Evolutionary conservation across 225 moss, liverwort and hornwort genomes (phyloP), one percentile per base, ranked within the genome.

Genomic region (Sphagnum contortum): DNA sequence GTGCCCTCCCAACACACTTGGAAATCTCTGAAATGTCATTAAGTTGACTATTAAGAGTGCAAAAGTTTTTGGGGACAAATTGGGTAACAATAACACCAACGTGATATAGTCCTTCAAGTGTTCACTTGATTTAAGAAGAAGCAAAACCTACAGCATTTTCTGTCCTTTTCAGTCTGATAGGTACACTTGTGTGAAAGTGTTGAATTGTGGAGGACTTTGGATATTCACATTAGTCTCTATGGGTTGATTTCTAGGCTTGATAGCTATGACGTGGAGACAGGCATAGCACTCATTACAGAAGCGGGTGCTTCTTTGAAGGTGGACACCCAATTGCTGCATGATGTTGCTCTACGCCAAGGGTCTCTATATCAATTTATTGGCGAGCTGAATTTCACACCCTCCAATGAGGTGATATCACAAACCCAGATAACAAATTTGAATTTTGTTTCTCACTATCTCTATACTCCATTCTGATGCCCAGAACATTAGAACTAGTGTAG

Each of bases 281-380:
- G 79, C 48, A 80, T 75, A 11, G 92, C 86, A 4, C 11, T 85
- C 46, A 83, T 95, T 12, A 69, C 77, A 0, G 79, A 85, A 29
- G 81, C 55, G 4, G 83, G 68, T 0, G 65, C 60, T 12, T 78
- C 75, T 45, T 79, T 95, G 10, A 83, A 57, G 63, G 73, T 92
- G 66, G 80, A 91, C 79, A 74, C 81, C 9, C 77, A 92, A 67
- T 75, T 86, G 67, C 64, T 87, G 57, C 80, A 77, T 6, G 69
- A 74, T 12, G 48, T 88, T 47, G 55, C 72, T 58, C 48, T 91
- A 57, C 83, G 86, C 45, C 29, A 54, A 11, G 86, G 86, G 3
- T 92, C 89, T 46, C 72, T 86, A 6, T 91, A 84, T 44, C 89
- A 88, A 64, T 95, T 92, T 49, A 73, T 92, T 63, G 89, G 89